Evolutionary conservation across 306 rosid species (phyloP).

Genomic region (Dryas drummondii): DNA sequence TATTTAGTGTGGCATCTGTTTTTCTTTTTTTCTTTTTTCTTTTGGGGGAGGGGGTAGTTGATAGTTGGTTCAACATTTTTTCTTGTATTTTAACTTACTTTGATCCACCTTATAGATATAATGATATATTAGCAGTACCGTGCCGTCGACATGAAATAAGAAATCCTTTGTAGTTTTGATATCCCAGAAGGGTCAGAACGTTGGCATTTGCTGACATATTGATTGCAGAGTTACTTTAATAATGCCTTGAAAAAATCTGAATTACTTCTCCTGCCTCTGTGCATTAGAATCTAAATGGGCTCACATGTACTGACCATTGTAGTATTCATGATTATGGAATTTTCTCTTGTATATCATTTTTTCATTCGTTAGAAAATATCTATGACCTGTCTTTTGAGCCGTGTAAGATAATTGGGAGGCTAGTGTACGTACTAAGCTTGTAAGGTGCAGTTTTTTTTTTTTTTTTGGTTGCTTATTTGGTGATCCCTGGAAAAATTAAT

Average conservation of each 20-base stretch:
- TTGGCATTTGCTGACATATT: background rate
- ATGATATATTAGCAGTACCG: background rate
- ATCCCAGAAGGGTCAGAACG: background rate
- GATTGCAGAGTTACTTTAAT: background rate
- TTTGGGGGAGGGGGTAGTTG: background rate
- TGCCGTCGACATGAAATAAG: background rate
- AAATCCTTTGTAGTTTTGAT: background rate
- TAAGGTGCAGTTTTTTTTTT: background rate
- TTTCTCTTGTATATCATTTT: background rate
- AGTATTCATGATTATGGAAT: slow-evolving; percentile 6
- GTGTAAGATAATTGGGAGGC: background rate
- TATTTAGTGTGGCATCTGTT: slow-evolving; percentile 1
- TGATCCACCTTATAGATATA: background rate
- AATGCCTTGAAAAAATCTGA: background rate
- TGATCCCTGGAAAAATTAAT: background rate
- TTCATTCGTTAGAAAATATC: background rate
- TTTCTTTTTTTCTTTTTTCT: background rate
- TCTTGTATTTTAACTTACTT: background rate
- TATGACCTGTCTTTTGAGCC: background rate
- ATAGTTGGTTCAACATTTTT: too few species aligned
- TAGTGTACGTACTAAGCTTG: background rate
- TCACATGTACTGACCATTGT: background rate
- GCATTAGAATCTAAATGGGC: background rate
- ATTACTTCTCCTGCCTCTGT: background rate
- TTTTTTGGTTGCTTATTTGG: background rate